Conservation (phyloP, 192 early-diverging fungal genomes). For the Podila verticillata region DNA sequence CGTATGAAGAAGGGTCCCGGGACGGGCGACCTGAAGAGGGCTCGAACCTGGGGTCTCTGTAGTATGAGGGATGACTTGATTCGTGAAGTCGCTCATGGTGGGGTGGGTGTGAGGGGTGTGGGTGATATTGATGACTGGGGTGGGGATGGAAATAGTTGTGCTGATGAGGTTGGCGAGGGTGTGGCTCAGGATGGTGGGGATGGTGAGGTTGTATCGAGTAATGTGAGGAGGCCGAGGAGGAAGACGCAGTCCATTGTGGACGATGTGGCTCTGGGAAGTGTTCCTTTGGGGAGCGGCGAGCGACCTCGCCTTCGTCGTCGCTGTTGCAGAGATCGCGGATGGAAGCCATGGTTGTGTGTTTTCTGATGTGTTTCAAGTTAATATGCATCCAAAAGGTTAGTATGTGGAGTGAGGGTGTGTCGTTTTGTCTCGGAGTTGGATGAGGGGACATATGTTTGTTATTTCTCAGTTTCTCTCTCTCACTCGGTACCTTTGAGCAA, state of each 20-base stretch:
- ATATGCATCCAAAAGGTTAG: no score
- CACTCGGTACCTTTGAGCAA: no score
- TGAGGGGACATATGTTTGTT: no score
- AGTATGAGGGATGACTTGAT: neutral
- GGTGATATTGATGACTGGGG: conserved; percentile 4
- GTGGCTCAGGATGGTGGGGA: conserved; percentile 12
- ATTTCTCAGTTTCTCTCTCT: no score
- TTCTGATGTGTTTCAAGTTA: no score
- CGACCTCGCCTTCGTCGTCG: conserved; percentile 1
- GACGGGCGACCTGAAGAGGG: neutral
- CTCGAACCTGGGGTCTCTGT: neutral
- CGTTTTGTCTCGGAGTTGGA: no score
- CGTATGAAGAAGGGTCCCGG: no score
- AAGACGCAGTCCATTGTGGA: neutral
- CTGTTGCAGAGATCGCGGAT: conserved; percentile 46
- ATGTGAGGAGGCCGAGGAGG: neutral
- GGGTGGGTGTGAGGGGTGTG: conserved; percentile 1
- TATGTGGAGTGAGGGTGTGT: no score
- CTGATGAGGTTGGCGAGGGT: neutral
- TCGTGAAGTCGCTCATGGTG: conserved; percentile 6
- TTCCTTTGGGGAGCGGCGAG: neutral
- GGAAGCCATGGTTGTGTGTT: conserved; percentile 14
- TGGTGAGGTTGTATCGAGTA: neutral
- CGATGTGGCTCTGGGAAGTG: neutral
- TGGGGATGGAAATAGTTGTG: conserved; percentile 19